phyloP scores from a whole-genome alignment of 345 rosid genomes.

The Trapa incisa region DNA sequence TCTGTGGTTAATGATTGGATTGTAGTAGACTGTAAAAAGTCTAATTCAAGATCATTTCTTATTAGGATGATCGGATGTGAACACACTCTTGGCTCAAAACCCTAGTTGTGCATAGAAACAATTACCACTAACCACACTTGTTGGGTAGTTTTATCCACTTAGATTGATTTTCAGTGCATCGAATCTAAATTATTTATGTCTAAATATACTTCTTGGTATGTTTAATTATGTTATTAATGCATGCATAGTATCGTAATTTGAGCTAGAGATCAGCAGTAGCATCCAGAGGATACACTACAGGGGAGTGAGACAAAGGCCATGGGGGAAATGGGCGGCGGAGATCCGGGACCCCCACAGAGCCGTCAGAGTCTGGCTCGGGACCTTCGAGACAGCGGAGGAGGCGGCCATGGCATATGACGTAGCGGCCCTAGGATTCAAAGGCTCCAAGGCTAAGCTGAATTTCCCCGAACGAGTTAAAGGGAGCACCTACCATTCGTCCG shows the following conservation, averaged over 20 bases:
- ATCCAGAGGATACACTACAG: slow-evolving; percentile 57
- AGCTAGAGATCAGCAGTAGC: slow-evolving; percentile 20
- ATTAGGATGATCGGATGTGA: too few relatives aligned
- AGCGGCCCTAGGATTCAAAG: slow-evolving; percentile 83
- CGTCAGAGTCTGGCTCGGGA: slow-evolving; percentile 82
- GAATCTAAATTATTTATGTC: too few relatives aligned
- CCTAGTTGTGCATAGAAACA: too few relatives aligned
- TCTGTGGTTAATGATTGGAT: too few relatives aligned
- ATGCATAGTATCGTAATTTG: slow-evolving; percentile 1
- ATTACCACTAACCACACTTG: too few relatives aligned
- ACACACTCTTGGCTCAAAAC: too few relatives aligned
- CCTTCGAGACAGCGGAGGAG: slow-evolving; percentile 77
- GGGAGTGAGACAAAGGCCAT: slow-evolving; percentile 91
- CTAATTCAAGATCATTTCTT: too few relatives aligned
- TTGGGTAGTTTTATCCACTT: too few relatives aligned
- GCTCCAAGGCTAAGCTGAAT: slow-evolving; percentile 79
- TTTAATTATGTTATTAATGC: background rate
- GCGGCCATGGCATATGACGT: slow-evolving; percentile 83
- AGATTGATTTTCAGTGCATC: too few relatives aligned
- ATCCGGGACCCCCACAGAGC: slow-evolving; percentile 76
- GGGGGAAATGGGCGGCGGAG: slow-evolving; percentile 99
- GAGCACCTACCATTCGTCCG: slow-evolving; percentile 2
- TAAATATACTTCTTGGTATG: background rate
- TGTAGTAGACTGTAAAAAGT: too few relatives aligned
- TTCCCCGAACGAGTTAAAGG: slow-evolving; percentile 77